Evolutionary conservation across 257 asterid species (phyloP).

Genomic region (Plantago ovata): DNA sequence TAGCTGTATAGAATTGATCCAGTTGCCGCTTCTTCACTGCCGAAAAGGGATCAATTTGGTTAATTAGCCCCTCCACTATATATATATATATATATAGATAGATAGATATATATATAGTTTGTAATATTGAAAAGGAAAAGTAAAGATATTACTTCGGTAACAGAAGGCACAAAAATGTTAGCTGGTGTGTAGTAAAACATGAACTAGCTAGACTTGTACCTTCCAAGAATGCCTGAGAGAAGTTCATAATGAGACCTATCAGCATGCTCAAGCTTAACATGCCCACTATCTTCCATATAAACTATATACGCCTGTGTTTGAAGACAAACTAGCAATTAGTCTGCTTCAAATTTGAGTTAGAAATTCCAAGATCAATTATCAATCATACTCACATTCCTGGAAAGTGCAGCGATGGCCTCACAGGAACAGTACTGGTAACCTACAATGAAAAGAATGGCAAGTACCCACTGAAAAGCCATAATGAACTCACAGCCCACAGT

Average conservation of each 20-base stretch:
- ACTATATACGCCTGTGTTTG: constrained; percentile 31
- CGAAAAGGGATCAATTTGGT: constrained; percentile 2
- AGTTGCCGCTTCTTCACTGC: constrained; percentile 29
- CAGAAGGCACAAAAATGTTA: no score
- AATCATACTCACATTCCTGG: constrained; percentile 25
- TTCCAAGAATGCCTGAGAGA: constrained; percentile 30
- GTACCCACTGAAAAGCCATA: constrained; percentile 26
- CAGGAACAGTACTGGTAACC: constrained; percentile 14
- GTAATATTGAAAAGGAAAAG: no score
- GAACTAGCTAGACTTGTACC: constrained; percentile 19
- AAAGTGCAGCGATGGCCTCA: constrained; percentile 18
- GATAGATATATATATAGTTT: no score
- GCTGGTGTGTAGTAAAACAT: background rate
- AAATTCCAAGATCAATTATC: background rate
- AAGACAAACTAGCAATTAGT: background rate
- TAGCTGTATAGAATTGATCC: constrained; percentile 36
- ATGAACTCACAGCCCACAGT: background rate
- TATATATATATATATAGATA: no score
- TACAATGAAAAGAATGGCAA: constrained; percentile 17
- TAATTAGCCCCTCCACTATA: background rate
- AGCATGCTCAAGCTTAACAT: constrained; percentile 23
- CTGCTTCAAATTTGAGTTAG: background rate
- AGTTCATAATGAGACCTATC: constrained; percentile 29
- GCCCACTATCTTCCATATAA: constrained; percentile 29
- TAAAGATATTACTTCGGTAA: no score